Evolutionary conservation across 768 basidiomycete species (phyloP), one percentile per base, ranked within the genome.

Genomic region (Gloeostereum incarnatum): DNA sequence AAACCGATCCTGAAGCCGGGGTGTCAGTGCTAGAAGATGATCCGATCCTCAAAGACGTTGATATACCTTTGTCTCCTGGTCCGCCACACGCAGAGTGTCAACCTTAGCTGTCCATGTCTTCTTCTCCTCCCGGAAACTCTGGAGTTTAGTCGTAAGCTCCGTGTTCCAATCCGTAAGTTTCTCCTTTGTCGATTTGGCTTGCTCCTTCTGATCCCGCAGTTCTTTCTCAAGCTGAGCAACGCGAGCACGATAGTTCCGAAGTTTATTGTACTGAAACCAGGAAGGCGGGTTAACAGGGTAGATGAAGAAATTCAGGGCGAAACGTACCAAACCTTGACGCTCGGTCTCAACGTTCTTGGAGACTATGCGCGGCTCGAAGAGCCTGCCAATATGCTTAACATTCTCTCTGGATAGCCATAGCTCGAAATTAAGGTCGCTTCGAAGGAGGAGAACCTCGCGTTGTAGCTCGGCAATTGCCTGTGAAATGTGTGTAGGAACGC

Each of bases 351-450:
- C 84, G 32, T 74, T 79, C 50, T 73, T 75, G 41, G 81, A 75
- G 25, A 83, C 56, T 17, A 85, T 74, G 22, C 75, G 77, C 46
- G 86, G 80, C 45, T 81, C 72, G 49, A 86, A 81, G 30, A 91
- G 60, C 27, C 80, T 70, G n/a, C 81, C 84, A 35, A 92, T 82
- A 50, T 90, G 85, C 52, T 78, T 75, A 36, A 82, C 71, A 42
- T 88, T 87, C 57, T 89, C 80, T 45, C 84, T 68, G 41, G 84
- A 78, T 29, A 84, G 61, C 84, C 87, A 92, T 18, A 81, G 63
- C 59, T 91, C 84, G 43, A 90, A 87, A 52, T 88, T 87, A 29
- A 91, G 73, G 46, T 91, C 87, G 51, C 78, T 87, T 35, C 81
- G 68, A 20, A 91, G 62, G 20, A 89, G 56, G 2, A 89, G 56